Percentiles rank a stretch among this genome's conserved stretches.
Conservation (phyloP, 2,329 filamentous ascomycete species). For the Metarhizium guizhouense region DNA sequence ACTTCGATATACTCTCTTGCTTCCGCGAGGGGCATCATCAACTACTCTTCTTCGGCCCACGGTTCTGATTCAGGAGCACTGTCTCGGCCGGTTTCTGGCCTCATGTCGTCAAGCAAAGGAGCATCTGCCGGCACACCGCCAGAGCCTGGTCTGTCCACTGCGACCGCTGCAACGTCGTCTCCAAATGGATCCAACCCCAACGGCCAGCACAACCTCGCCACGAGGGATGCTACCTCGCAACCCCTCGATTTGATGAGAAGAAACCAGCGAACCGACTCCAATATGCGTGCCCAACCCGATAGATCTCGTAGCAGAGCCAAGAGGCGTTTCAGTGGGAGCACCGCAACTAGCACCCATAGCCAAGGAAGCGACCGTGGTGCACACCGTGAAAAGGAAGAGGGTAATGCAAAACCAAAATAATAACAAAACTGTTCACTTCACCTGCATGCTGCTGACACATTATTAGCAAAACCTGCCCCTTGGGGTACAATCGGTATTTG, state of each 20-base stretch:
- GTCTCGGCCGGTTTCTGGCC: constrained; percentile 33
- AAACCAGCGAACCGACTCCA: constrained; percentile 27
- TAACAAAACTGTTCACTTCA: not conserved
- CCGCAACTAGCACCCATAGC: constrained; percentile 72
- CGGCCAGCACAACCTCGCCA: constrained; percentile 36
- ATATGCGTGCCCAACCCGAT: constrained; percentile 37
- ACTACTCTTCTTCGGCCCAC: constrained; percentile 42
- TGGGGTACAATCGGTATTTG: constrained; percentile 80
- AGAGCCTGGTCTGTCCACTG: constrained; percentile 41
- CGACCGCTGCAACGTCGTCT: constrained; percentile 46
- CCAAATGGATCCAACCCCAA: constrained; percentile 26
- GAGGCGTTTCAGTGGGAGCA: constrained; percentile 73
- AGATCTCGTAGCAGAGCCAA: constrained; percentile 61
- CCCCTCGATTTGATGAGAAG: constrained; percentile 38
- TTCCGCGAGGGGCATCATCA: constrained; percentile 43
- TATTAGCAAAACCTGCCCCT: constrained; percentile 44
- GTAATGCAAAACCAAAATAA: constrained; percentile 13
- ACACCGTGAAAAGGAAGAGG: constrained; percentile 49
- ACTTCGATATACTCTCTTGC: constrained; percentile 65
- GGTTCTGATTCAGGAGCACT: constrained; percentile 39
- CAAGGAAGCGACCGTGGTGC: constrained; percentile 60
- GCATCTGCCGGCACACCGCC: constrained; percentile 31
- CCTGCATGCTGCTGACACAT: constrained; percentile 19
- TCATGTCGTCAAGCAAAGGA: constrained; percentile 38
- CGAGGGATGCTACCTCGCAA: constrained; percentile 31